Base-by-base conservation (phyloP, 441 rosid species). In the Arabidopsis hybrid region DNA sequence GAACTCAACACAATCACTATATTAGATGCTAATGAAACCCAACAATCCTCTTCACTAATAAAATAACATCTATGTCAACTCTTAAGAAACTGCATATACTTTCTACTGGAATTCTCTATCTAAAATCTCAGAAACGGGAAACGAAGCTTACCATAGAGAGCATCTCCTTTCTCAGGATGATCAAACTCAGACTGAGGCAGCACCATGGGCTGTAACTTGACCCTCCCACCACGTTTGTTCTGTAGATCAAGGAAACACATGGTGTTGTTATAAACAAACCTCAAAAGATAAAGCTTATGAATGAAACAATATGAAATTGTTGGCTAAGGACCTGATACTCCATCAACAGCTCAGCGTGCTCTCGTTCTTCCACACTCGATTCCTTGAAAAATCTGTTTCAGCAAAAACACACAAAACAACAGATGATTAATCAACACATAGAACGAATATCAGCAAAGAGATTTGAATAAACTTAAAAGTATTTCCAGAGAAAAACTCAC, bases 191-290 rank as follows among this genome's bases (percentile, higher is more conserved):
- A 67, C 8, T 72, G 84, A n/a, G 95, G 89, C 81, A 85, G 83
- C 81, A 86, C 65, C 9, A 89, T 89, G 1, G 86, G 82, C 43
- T 81, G 86, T 64, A 89, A 76, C 82, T 85, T 88, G 40, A 88
- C 92, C 55, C 75, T 86, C 17, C 95, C 92, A 16, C 95, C 95
- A 39, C 91, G 85, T 60, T 84, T 83, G 87, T 89, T 89, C 95
- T 89, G 66, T 16, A 38, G 43, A 53, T 51, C 65, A 69, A 5
- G 18, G 9, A 52, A 74, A 49, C 40, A 67, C 46, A 55, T 4
- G 7, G n/a, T 13, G 61, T 60, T 13, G 55, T 60, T 13, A 73
- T 2, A 57, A 32, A 4, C 32, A 49, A 1, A 57, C 13, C 34
- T 45, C 45, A 67, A 7, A 51, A 6, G n/a, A 60, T 13, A 45